A percentile compares a stretch with the other conserved stretches of the same genome.
These are phyloP conservation scores for Podila epicladia DNA, from an alignment of 192 early-diverging fungal genomes.

Conservation along the genomic window DNA sequence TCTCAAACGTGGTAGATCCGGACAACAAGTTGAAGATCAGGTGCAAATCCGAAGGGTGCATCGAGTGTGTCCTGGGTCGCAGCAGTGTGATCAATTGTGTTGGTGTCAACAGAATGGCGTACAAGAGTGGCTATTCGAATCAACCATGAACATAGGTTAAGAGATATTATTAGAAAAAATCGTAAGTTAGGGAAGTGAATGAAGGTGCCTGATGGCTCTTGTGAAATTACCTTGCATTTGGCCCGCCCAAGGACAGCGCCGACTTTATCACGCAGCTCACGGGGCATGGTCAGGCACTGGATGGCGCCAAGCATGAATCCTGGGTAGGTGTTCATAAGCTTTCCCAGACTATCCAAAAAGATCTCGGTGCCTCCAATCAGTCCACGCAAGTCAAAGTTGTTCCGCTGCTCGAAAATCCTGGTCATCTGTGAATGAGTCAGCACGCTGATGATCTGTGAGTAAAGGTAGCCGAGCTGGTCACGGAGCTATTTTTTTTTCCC, in stretches of 20 bases:
- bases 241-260: constrained; percentile 65
- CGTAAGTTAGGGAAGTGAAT: no score
- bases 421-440: constrained; percentile 84
- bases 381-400: constrained; percentile 89
- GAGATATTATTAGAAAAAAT: neutral
- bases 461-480: constrained; percentile 80
- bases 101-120: constrained; percentile 82
- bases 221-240: constrained; percentile 63
- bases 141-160: neutral
- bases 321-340: constrained; percentile 73
- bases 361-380: constrained; percentile 85
- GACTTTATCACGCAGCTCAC: constrained; percentile 74
- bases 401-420: constrained; percentile 85
- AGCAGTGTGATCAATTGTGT: constrained; percentile 80
- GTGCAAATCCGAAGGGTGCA: constrained; percentile 85
- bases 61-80: constrained; percentile 76
- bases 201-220: neutral
- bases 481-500: constrained; percentile 63
- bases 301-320: constrained; percentile 81
- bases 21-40: constrained; percentile 84
- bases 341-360: constrained; percentile 82
- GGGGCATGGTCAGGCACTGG: constrained; percentile 76
- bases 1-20: constrained; percentile 76
- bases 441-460: constrained; percentile 87
- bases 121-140: constrained; percentile 66